Percentiles rank a stretch among this genome's conserved stretches.
Evolutionary conservation across 2,329 filamentous ascomycete genomes (phyloP).

Genomic region (Dactylella cylindrospora): DNA sequence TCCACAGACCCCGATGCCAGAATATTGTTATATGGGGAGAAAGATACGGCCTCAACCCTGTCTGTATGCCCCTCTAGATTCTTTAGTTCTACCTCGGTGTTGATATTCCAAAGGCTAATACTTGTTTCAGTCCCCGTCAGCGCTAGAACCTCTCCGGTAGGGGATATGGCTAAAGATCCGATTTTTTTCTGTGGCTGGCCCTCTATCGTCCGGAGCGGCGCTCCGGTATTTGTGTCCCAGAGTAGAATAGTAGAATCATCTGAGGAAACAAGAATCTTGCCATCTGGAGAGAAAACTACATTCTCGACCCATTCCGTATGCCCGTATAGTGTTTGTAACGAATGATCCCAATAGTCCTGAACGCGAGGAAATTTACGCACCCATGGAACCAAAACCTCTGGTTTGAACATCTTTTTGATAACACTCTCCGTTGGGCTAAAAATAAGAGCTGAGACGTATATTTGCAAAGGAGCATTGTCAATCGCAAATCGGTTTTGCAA

Average conservation of each 20-base stretch:
- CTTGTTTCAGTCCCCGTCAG: too few relatives aligned
- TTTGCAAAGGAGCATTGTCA: background rate
- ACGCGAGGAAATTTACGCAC: background rate
- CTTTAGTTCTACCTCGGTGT: background rate
- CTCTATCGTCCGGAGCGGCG: too few relatives aligned
- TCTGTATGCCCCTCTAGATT: background rate
- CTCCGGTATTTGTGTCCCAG: constrained; percentile 1
- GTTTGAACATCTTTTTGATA: background rate
- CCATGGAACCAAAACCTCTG: background rate
- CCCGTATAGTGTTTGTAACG: background rate
- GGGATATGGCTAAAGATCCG: too few relatives aligned
- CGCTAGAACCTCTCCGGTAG: too few relatives aligned
- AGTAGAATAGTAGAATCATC: background rate
- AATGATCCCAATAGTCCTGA: background rate
- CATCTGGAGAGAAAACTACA: background rate
- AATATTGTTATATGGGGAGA: constrained; percentile 77
- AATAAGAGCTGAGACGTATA: constrained; percentile 8
- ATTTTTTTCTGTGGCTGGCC: too few relatives aligned
- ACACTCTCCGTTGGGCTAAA: constrained; percentile 5
- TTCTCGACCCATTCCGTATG: background rate
- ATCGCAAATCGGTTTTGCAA: background rate
- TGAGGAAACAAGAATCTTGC: background rate
- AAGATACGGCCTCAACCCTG: background rate
- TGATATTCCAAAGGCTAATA: background rate
- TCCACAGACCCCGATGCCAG: constrained; percentile 96